Conservation (phyloP, 345 rosid species). For the Garcia nutans region DNA sequence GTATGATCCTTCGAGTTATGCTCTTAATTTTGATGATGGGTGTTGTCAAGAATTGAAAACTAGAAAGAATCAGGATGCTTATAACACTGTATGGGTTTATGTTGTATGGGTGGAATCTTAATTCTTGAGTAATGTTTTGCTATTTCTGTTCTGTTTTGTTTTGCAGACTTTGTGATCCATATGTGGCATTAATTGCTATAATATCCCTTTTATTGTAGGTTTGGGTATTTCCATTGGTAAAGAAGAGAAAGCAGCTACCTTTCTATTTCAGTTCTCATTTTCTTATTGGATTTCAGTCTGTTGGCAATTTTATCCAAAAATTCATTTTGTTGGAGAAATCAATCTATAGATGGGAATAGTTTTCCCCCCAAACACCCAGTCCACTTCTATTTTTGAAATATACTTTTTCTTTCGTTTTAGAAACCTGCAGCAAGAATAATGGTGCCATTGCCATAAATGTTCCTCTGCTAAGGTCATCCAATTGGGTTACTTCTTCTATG, state of each 20-base stretch:
- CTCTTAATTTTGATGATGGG: slow-evolving; percentile 71
- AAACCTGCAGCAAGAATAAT: not conserved
- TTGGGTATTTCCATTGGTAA: not conserved
- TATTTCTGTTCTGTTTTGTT: not conserved
- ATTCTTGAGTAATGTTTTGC: not conserved
- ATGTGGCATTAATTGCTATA: slow-evolving; percentile 5
- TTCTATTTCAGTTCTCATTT: too few species aligned
- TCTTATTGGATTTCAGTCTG: not conserved
- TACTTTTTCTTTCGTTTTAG: too few species aligned
- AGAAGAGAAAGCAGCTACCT: not conserved
- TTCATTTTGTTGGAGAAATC: too few species aligned
- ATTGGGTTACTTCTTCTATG: too few species aligned
- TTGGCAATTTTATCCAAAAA: too few species aligned
- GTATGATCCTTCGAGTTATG: slow-evolving; percentile 91
- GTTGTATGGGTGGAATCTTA: slow-evolving; percentile 39
- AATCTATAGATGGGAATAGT: too few species aligned
- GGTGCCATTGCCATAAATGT: not conserved
- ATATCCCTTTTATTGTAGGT: not conserved
- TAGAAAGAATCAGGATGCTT: slow-evolving; percentile 14
- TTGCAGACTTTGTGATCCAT: not conserved
- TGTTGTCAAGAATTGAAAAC: slow-evolving; percentile 17
- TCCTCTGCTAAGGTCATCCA: not conserved
- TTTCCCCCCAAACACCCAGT: too few species aligned
- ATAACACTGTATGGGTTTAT: slow-evolving; percentile 38
- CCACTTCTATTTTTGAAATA: too few species aligned